Evolutionary conservation across 441 rosid genomes (phyloP), one percentile per base, ranked within the genome.

Genomic region (Brassica hybrid): DNA sequence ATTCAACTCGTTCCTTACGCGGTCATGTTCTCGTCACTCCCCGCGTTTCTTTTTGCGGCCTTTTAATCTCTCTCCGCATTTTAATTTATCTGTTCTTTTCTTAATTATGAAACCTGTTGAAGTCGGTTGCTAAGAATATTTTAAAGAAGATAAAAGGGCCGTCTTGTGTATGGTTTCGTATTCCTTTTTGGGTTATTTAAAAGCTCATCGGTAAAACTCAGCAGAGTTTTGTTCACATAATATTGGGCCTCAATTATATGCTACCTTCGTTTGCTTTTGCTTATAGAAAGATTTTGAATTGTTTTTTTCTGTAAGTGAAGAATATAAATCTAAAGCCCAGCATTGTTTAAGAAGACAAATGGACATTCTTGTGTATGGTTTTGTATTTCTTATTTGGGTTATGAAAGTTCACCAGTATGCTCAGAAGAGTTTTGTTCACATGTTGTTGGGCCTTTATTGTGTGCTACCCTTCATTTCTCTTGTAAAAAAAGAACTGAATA

Each of bases 181-280:
- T 45, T 65, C 16, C 43, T 17, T 65, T 41, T 68, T 74, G 34
- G 45, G 48, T n/a, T 34, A 3, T 64, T 30, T 30, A 30, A n/a
- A n/a, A n/a, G n/a, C 71, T 54, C 70, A 54, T n/a, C 30, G 2
- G 3, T 17, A 38, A 14, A 58, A 3, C 17, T 27, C 27, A 43
- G 16, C 0, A 36, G 27, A n/a, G 6, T 6, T 43, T 43, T 43
- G 17, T 13, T 32, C 5, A 18, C 23, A 19, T 50, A n/a, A 1
- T 14, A 34, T 34, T 52, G 48, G 72, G 48, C 59, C 66, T 57
- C 41, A 65, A 7, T 30, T 61, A 9, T 7, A 27, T 30, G 41
- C 3, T 3, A 27, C 36, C 10, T 25, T 27, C 16, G 18, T 25
- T n/a, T n/a, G n/a, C n/a, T n/a, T n/a, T n/a, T n/a, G 27, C 27